These are phyloP conservation scores for Seminavis robusta DNA, from an alignment of 108 stramenopile species.

Conservation along the genomic window DNA sequence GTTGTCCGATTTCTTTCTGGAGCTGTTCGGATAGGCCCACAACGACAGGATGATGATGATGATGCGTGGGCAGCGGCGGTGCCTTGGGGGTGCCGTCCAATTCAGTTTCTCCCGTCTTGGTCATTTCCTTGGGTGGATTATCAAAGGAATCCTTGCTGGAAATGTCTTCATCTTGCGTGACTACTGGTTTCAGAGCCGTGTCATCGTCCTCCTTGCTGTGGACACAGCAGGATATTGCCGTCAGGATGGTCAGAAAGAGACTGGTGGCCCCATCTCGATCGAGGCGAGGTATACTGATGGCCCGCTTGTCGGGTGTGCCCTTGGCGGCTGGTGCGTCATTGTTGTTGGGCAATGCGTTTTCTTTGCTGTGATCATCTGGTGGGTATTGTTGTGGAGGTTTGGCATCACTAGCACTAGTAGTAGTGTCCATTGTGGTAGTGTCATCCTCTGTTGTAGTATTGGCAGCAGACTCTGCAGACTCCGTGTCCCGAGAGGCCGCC, in stretches of 20 bases:
- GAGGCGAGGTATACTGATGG: too few species aligned
- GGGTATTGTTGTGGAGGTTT: neutral
- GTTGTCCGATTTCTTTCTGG: conserved; percentile 65
- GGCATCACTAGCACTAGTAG: neutral
- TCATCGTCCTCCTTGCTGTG: neutral
- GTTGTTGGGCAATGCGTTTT: too few species aligned
- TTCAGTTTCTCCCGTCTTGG: neutral
- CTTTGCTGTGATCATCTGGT: too few species aligned
- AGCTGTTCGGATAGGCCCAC: too few species aligned
- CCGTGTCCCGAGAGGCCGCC: neutral
- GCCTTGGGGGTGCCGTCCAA: neutral
- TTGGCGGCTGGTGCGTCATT: too few species aligned
- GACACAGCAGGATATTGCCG: neutral
- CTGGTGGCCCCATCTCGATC: neutral
- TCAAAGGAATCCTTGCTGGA: neutral
- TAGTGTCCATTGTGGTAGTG: too few species aligned
- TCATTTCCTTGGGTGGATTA: neutral
- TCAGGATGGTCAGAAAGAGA: conserved; percentile 1
- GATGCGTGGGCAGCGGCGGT: conserved; percentile 1
- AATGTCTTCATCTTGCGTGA: neutral
- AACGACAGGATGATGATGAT: too few species aligned
- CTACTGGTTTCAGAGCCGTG: neutral
- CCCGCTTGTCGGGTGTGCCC: too few species aligned
- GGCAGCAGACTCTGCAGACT: too few species aligned
- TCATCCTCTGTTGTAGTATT: too few species aligned